phyloP scores from a whole-genome alignment of 192 early-diverging fungal genomes.

The Physocladia obscura region DNA sequence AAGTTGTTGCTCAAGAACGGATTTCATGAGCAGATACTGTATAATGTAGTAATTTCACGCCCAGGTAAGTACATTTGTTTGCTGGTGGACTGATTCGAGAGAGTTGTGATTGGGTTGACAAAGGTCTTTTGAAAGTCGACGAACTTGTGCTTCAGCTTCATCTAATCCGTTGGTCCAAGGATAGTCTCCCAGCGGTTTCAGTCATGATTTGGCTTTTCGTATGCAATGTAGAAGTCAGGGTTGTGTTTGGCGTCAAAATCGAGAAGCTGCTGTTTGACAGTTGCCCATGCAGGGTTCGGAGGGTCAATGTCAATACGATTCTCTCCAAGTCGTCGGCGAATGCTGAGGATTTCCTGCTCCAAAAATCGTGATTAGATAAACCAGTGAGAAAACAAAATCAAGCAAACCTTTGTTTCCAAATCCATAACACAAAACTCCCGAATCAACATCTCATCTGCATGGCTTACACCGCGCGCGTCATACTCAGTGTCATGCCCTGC shows the following conservation, averaged over 20 bases:
- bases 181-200: slow-evolving; percentile 1
- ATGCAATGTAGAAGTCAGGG: neutral
- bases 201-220: slow-evolving; percentile 2
- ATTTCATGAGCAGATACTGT: too few relatives aligned
- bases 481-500: neutral
- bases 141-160: neutral
- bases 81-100: too few relatives aligned
- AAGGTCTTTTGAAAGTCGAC: too few relatives aligned
- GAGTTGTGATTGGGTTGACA: too few relatives aligned
- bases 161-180: neutral
- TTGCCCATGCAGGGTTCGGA: neutral
- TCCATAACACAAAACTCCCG: neutral
- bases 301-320: slow-evolving; percentile 1
- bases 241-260: neutral
- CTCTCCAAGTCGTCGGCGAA: neutral
- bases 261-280: slow-evolving; percentile 8
- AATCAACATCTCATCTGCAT: neutral
- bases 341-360: neutral
- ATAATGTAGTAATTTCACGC: too few relatives aligned
- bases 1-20: too few relatives aligned
- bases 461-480: neutral
- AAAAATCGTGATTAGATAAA: neutral
- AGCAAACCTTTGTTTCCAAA: neutral
- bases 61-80: too few relatives aligned
- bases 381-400: neutral